Evolutionary conservation across 345 rosid species (phyloP), one percentile per base, ranked within the genome.

Genomic region (Microcos paniculata): DNA sequence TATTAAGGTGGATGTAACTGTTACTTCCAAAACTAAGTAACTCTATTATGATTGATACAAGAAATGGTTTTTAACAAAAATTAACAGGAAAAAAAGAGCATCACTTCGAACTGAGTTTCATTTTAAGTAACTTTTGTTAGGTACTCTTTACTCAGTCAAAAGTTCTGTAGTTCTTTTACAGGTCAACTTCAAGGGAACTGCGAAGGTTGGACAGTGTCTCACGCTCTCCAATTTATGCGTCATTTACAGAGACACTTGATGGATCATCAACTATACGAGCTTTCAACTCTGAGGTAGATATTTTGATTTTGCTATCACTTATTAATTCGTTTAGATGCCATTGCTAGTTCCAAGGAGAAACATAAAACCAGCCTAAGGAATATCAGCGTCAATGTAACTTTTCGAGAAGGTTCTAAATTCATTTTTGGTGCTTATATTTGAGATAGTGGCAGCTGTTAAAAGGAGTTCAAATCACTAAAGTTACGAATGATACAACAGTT

Each of bases 221-320:
- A 77, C 93, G 96, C 59, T 95, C 98, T 71, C 98, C 99, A 26
- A 95, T 95, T 66, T 95, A 95, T 74, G 82, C 97, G 63, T 89
- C 93, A 63, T 95, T 95, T 83, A 87, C 89, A 1, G 99, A 95
- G 88, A 91, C 94, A 67, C 92, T 95, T 26, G 95, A 89, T 81
- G 99, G 97, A 62, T 86, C 99, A 71, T 84, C 99, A 52, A 95
- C 99, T 63, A 92, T 95, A 76, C 86, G 96, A 70, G 98, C 98
- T 81, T 93, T 91, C 78, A 86, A 91, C 51, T 83, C 89, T 73
- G 89, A 93, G 93, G 99, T 95, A 79, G 76, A 64, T 77, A 70
- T 45, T 63, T 73, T 63, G 31, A 70, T 77, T 31, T 52, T 66
- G 26, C 14, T 12, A 45, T 62, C 19, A 63, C 69, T 28, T 49